A percentile compares a stretch with the other conserved stretches of the same genome.
phyloP scores from a whole-genome alignment of 2,329 filamentous ascomycete species.

The Fusarium sp. region DNA sequence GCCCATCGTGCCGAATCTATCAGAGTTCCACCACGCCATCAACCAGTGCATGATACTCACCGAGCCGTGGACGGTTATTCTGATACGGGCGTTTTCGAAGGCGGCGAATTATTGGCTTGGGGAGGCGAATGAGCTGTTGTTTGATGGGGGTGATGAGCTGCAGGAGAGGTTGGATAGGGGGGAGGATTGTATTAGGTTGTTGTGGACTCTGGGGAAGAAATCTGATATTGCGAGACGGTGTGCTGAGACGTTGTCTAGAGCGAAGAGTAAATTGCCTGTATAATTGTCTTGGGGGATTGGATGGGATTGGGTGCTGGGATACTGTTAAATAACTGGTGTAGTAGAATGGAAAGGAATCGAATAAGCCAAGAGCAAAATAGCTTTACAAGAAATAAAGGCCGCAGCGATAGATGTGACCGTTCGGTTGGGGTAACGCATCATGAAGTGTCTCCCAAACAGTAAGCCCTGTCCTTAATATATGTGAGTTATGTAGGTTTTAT shows the following conservation, averaged over 20 bases:
- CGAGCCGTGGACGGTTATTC: conserved; percentile 69
- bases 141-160: conserved; percentile 43
- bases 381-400: no score
- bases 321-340: no score
- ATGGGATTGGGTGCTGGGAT: neutral
- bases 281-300: neutral
- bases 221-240: conserved; percentile 59
- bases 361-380: no score
- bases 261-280: conserved; percentile 3
- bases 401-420: no score
- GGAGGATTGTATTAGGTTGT: conserved; percentile 63
- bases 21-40: conserved; percentile 65
- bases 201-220: conserved; percentile 68
- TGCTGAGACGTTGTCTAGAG: conserved; percentile 35
- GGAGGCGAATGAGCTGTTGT: conserved; percentile 40
- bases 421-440: no score
- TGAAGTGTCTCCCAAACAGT: no score
- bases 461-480: no score
- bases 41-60: conserved; percentile 67
- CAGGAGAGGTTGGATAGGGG: conserved; percentile 55
- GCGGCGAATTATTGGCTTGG: conserved; percentile 57
- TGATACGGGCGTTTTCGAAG: conserved; percentile 65
- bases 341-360: no score
- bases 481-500: no score
- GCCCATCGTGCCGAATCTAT: conserved; percentile 32